Base-by-base conservation (phyloP, 2,329 filamentous ascomycete genomes). In the Scedosporium boydii region DNA sequence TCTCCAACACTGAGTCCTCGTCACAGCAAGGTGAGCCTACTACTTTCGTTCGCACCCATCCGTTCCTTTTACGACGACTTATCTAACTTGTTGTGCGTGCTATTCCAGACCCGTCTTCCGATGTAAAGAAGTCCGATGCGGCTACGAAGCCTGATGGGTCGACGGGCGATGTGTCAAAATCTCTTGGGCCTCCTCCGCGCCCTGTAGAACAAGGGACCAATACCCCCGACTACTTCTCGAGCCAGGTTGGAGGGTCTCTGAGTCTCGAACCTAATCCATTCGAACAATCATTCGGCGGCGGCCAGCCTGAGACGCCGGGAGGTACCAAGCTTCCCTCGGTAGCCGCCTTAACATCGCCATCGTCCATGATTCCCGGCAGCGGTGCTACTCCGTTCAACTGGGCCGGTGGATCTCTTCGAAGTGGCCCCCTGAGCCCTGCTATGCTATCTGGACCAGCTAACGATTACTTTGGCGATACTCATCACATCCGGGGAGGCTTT, bases 241-340 rank as follows among this genome's bases (percentile, higher is more conserved):
- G 78, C 63, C 79, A 83, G 65, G 81, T 72, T 65, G 75, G 72
- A 69, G 80, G 77, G 67, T 82, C 80, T 61, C 75, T 92, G 72
- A 87, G 84, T 69, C 84, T 89, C 73, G 95, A 98, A 79, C 92
- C 92, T 64, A 98, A 99, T 75, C 93, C 95, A 7, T 98, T 99
- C 71, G 95, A 98, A 74, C 91, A 95, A 76, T 97, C 93, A 6
- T 99, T 99, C 73, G 87, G 84, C 68, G 79, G 82, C 65, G 78
- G 78, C 62, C 76, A 81, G 26, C 83, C 86, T 68, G 91, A 96
- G 73, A 96, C 93, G 38, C 92, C 93, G 16, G 90, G 91, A 68
- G 88, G 85, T 66, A 87, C 85, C 64, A 88, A 96, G 70, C 80
- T 99, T 65, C 95, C 95, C 59, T 90, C 93, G 16, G 92, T 98